Evolutionary conservation across 306 rosid genomes (phyloP).

Genomic region (Inga leiocalycina): DNA sequence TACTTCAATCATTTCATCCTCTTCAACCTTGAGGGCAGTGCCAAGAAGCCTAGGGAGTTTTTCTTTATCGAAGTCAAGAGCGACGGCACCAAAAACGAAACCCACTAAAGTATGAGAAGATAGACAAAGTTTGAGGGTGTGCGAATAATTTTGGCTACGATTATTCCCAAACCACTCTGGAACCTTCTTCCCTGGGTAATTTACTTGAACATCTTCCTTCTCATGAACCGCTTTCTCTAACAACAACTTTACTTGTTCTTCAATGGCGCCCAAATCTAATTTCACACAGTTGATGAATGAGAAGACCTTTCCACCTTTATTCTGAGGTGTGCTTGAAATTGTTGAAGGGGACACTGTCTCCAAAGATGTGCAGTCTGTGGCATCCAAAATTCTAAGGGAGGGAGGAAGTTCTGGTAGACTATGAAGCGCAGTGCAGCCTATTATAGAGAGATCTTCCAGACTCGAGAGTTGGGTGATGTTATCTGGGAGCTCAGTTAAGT

Average conservation of each 20-base stretch:
- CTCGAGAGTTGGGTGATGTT: neutral
- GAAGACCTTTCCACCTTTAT: neutral
- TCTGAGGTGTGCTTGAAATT: neutral
- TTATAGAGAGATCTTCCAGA: neutral
- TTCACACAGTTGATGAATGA: neutral
- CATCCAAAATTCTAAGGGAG: neutral
- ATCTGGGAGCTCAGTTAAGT: neutral
- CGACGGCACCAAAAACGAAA: no score
- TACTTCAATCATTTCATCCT: neutral
- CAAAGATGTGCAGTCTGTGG: neutral
- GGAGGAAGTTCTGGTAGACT: neutral
- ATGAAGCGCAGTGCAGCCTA: neutral
- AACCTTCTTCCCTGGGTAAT: neutral
- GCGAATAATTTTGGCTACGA: neutral
- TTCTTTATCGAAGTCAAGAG: no score
- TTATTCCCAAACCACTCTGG: neutral
- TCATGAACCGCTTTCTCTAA: neutral
- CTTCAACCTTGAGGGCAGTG: no score
- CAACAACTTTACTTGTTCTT: neutral
- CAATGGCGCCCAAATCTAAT: neutral
- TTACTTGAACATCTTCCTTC: neutral
- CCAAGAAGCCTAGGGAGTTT: no score
- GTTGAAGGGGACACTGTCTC: neutral
- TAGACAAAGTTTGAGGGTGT: neutral
- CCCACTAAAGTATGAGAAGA: neutral